These are phyloP conservation scores for Diaporthe citri DNA, from an alignment of 2,329 filamentous ascomycete species.

Conservation along the genomic window DNA sequence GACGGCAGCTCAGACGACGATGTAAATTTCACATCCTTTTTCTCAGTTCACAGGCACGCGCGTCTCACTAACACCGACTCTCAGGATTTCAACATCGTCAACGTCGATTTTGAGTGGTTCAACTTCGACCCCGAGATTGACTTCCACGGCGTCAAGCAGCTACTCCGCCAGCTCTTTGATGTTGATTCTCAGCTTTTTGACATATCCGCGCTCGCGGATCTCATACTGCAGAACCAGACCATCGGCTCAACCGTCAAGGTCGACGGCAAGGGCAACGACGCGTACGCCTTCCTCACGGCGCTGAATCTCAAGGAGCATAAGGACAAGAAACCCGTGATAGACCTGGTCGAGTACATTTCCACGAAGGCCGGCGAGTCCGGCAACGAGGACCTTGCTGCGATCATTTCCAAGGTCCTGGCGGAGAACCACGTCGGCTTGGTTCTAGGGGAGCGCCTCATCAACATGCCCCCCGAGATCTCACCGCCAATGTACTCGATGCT, in stretches of 20 bases:
- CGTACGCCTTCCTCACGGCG: slow-evolving; percentile 92
- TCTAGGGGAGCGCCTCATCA: slow-evolving; percentile 93
- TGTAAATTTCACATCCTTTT: slow-evolving; percentile 49
- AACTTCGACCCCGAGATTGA: slow-evolving; percentile 91
- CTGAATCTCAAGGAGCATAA: slow-evolving; percentile 85
- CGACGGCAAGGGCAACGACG: slow-evolving; percentile 92
- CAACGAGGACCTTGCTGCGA: slow-evolving; percentile 66
- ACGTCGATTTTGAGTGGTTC: slow-evolving; percentile 99
- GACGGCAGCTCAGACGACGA: slow-evolving; percentile 67
- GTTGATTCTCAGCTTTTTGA: slow-evolving; percentile 88
- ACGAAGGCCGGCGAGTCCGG: slow-evolving; percentile 65
- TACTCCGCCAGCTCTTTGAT: slow-evolving; percentile 93
- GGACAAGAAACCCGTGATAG: slow-evolving; percentile 78
- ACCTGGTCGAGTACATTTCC: slow-evolving; percentile 78
- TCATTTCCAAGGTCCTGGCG: slow-evolving; percentile 69
- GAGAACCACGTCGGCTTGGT: slow-evolving; percentile 82
- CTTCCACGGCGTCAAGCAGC: slow-evolving; percentile 92
- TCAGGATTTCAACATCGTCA: slow-evolving; percentile 89
- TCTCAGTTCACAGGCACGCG: slow-evolving; percentile 26
- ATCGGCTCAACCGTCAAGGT: slow-evolving; percentile 97
- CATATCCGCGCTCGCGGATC: slow-evolving; percentile 85
- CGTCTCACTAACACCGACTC: slow-evolving; percentile 39
- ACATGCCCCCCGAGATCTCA: slow-evolving; percentile 93
- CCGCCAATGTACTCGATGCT: slow-evolving; percentile 97
- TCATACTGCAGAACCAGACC: slow-evolving; percentile 87